A percentile compares a stretch with the other conserved stretches of the same genome.
phyloP scores from a whole-genome alignment of 139 green algal species.

The Tetradesmus obliquus region DNA sequence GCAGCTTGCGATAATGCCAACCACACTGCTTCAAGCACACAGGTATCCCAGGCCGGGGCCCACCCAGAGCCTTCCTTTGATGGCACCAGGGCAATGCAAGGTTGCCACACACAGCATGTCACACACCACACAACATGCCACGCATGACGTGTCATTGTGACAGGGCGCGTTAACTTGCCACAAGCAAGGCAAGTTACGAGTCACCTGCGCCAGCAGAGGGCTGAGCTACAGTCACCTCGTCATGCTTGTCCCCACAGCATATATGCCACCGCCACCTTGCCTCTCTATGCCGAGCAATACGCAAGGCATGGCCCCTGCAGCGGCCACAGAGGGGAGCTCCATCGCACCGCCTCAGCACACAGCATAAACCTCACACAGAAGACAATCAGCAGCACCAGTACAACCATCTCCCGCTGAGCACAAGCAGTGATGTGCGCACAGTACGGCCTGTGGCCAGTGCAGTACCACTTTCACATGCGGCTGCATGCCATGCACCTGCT shows the following conservation, averaged over 20 bases:
- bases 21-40: not conserved
- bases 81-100: not conserved
- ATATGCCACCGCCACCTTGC: not conserved
- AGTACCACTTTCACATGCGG: not conserved
- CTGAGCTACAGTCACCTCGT: not conserved
- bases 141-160: too few relatives aligned
- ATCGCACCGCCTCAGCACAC: not conserved
- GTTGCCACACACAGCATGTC: not conserved
- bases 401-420: not conserved
- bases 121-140: too few relatives aligned
- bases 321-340: not conserved
- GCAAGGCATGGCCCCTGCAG: not conserved
- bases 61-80: not conserved
- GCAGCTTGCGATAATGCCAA: not conserved
- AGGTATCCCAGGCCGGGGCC: not conserved
- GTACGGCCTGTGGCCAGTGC: not conserved
- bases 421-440: not conserved
- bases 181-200: not conserved
- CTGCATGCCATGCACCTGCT: not conserved
- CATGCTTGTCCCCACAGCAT: too few relatives aligned
- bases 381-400: not conserved
- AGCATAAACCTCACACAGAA: not conserved
- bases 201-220: not conserved
- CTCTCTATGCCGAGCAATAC: not conserved
- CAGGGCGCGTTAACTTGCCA: not conserved